Evolutionary conservation across 345 rosid species (phyloP).

Genomic region (Salix brachista): DNA sequence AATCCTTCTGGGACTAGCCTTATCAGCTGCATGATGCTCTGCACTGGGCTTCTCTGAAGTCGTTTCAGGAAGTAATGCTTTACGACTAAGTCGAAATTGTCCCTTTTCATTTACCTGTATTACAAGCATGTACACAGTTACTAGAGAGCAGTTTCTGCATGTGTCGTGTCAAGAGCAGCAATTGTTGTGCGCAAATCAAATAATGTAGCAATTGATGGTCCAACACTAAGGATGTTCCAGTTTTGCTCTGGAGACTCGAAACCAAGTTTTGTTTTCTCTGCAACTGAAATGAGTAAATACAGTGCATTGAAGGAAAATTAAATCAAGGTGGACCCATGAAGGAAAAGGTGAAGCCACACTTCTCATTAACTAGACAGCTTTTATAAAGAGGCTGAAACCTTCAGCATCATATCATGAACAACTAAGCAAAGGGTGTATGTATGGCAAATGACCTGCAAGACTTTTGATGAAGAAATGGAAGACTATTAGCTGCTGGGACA

Average conservation of each 20-base stretch:
- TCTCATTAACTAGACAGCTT: no score
- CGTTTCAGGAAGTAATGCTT: constrained; percentile 73
- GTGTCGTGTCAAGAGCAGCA: background rate
- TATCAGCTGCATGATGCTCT: constrained; percentile 24
- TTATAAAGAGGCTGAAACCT: no score
- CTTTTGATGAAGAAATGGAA: no score
- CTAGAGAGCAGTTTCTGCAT: background rate
- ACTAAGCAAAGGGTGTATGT: no score
- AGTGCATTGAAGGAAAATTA: background rate
- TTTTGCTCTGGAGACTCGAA: background rate
- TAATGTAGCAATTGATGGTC: background rate
- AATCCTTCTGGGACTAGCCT: no score
- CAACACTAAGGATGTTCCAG: background rate
- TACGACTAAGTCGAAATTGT: constrained; percentile 89
- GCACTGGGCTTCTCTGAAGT: constrained; percentile 38
- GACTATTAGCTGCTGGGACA: no score
- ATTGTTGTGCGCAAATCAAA: background rate
- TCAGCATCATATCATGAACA: no score
- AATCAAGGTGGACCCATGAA: background rate
- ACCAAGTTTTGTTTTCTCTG: background rate
- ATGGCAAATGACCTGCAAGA: no score
- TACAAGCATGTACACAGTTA: background rate
- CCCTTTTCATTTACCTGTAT: constrained; percentile 88
- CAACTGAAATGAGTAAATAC: background rate
- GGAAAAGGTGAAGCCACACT: no score